Evolutionary conservation across 169 alveolate genomes (phyloP), one percentile per base, ranked within the genome.

Genomic region (Toxoplasma gondii): DNA sequence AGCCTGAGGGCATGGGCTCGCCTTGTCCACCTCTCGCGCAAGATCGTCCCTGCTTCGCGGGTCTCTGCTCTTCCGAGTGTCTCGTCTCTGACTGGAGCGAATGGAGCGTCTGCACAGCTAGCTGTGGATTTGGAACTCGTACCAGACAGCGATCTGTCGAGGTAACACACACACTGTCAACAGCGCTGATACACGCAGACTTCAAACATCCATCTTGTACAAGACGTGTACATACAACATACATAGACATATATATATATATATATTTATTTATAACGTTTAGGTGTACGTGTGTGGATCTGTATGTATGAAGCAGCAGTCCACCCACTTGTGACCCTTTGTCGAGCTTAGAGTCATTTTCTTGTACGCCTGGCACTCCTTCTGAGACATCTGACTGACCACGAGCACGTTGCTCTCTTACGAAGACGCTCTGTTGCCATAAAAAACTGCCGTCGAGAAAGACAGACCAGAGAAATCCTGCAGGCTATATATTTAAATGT

Each of bases 71-170:
- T 43, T 69, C 93, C 10, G 97, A 92, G 92, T 96, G 97, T 86
- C 93, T 88, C 27, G 95, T 96, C 27, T 94, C 96, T 5, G 96
- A 95, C 64, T 96, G 97, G 97, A 88, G 97, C 69, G 95, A 82
- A 53, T 96, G 97, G 97, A 80, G 94, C 29, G 91, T 95, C 12
- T 96, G 97, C 92, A 70, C 95, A 44, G 96, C 96, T 27, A 83
- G 95, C 44, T 96, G 97, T 67, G 97, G 97, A 27, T 94, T 96
- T 45, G 96, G 97, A 58, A 67, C 94, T 36, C 88, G 91, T 27
- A 45, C 1, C 39, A 53, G 97, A 41, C 83, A 92, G 38, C 92
- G 97, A 81, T n/a, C 64, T 0, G 45, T 91, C 81, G 10, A 78
- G 80, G 74, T 41, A 29, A 31, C 27, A 16, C 22, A 19, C 19